Conservation (phyloP, 345 rosid genomes). For the Murraya paniculata region DNA sequence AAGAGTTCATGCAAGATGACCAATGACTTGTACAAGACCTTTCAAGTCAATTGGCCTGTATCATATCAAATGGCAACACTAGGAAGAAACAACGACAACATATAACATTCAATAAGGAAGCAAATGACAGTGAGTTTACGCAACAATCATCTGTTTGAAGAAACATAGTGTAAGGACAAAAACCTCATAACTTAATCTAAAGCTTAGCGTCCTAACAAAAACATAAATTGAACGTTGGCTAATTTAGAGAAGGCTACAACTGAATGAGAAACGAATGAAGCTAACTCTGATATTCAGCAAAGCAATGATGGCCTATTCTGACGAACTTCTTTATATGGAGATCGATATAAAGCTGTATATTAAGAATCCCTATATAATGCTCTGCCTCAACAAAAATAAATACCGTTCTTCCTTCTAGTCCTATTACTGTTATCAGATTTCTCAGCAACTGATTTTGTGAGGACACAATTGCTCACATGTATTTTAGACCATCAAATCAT, state of each 20-base stretch:
- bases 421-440: constrained; percentile 15
- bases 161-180: not conserved
- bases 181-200: not conserved
- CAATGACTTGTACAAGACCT: not conserved
- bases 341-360: constrained; percentile 13
- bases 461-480: constrained; percentile 7
- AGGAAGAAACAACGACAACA: not conserved
- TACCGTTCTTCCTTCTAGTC: constrained; percentile 14
- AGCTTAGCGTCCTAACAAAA: not conserved
- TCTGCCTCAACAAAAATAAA: constrained; percentile 19
- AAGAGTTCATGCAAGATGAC: not conserved
- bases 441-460: constrained; percentile 11
- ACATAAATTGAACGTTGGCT: constrained; percentile 7
- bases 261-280: constrained; percentile 22
- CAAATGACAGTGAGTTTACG: not conserved
- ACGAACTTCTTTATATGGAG: constrained; percentile 3
- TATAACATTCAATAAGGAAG: not conserved
- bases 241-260: constrained; percentile 22
- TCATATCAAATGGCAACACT: not conserved
- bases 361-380: constrained; percentile 27
- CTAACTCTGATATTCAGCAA: constrained; percentile 16
- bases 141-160: not conserved
- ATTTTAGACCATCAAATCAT: constrained; percentile 12
- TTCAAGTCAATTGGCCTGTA: not conserved
- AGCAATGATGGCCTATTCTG: constrained; percentile 15